phyloP scores from a whole-genome alignment of 202 grass and related monocot genomes.

The Digitaria exilis region DNA sequence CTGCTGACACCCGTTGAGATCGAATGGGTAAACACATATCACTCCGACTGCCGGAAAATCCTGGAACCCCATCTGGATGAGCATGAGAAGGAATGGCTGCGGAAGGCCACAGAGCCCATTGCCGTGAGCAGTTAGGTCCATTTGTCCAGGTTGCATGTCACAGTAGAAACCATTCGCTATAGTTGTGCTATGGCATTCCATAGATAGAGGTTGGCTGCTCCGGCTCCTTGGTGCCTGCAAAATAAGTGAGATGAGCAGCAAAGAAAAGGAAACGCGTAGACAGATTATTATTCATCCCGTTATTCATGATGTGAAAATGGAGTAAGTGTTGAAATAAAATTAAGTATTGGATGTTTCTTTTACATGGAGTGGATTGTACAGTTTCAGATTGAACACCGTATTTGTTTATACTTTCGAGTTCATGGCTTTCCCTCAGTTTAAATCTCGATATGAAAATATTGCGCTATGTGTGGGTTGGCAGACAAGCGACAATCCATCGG shows the following conservation, averaged over 20 bases:
- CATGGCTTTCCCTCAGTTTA: too few relatives aligned
- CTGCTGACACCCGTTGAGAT: constrained; percentile 66
- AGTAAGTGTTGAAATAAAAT: background rate
- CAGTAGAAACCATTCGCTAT: background rate
- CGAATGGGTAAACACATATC: constrained; percentile 87
- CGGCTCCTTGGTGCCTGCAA: background rate
- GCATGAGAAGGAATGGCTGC: constrained; percentile 79
- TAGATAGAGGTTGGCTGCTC: constrained; percentile 1
- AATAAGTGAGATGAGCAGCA: background rate
- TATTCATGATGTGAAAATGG: background rate
- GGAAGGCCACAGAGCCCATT: constrained; percentile 73
- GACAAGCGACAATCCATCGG: too few relatives aligned
- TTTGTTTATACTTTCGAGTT: too few relatives aligned
- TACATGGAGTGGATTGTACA: background rate
- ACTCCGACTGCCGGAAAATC: constrained; percentile 61
- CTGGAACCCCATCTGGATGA: constrained; percentile 61
- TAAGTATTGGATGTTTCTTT: background rate
- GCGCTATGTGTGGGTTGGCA: too few relatives aligned
- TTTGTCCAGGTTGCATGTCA: background rate
- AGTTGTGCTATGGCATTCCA: background rate
- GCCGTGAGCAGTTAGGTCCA: constrained; percentile 22
- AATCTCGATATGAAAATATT: too few relatives aligned
- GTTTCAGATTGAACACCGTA: background rate
- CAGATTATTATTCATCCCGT: background rate
- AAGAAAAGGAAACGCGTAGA: background rate